phyloP scores from a whole-genome alignment of 495 filamentous ascomycete genomes.

The Tuber aestivum region DNA sequence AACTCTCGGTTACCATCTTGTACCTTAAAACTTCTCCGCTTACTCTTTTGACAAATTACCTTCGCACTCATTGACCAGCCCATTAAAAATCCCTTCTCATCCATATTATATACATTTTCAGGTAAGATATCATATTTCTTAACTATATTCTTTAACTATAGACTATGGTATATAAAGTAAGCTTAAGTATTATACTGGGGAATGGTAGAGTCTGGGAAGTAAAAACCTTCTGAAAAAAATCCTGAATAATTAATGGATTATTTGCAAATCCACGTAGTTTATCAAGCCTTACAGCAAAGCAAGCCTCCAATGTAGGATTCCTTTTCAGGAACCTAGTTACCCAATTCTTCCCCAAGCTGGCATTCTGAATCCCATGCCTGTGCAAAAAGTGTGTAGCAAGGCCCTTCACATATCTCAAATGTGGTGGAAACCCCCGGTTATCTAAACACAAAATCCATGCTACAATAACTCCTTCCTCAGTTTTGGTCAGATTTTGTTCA shows the following conservation, averaged over 20 bases:
- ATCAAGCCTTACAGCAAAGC: slow-evolving; percentile 5
- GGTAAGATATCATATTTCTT: neutral
- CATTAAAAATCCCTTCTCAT: neutral
- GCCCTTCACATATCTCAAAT: too few relatives aligned
- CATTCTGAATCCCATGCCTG: slow-evolving; percentile 2
- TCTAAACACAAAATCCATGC: too few relatives aligned
- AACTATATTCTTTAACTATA: too few relatives aligned
- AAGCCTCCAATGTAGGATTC: slow-evolving; percentile 5
- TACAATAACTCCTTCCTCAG: too few relatives aligned
- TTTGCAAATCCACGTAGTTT: slow-evolving; percentile 2
- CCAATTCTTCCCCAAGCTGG: neutral
- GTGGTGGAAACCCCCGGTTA: too few relatives aligned
- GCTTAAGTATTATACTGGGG: too few relatives aligned
- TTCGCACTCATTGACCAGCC: slow-evolving; percentile 1
- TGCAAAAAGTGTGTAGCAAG: neutral
- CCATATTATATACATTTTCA: neutral
- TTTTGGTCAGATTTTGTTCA: too few relatives aligned
- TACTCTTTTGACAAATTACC: slow-evolving; percentile 2
- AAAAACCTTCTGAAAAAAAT: slow-evolving; percentile 11
- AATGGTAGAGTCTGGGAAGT: too few relatives aligned
- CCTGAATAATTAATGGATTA: slow-evolving; percentile 1
- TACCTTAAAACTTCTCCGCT: neutral
- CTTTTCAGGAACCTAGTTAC: slow-evolving; percentile 4
- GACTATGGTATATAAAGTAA: too few relatives aligned
- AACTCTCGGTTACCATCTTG: neutral